Evolutionary conservation across 805 yeast genomes (phyloP), one percentile per base, ranked within the genome.

Genomic region (Wickerhamiella nectarea): DNA sequence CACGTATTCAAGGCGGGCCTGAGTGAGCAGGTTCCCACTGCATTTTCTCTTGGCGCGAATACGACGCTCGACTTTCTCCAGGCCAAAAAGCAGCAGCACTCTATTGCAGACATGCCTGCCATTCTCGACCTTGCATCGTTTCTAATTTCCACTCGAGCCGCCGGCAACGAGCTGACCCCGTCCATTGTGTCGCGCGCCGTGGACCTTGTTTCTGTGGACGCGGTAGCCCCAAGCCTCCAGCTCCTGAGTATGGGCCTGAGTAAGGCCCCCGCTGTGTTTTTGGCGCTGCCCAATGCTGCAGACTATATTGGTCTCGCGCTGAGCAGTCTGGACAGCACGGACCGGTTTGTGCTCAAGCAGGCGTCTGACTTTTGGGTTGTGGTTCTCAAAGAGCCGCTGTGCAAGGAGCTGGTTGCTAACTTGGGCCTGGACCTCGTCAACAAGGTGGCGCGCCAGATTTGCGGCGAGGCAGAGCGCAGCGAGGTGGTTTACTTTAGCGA

Each of bases 1-100:
- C 63, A 67, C 6, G 71, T 85, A 2, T 67, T 84, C 50, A 76
- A 74, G 51, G 52, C 64, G 12, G 93, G 93, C 1, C 59, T 84
- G 12, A 60, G 73, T 3, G 94, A 84, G 53, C 56, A 66, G 3
- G 58, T 74, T 4, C 65, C 71, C 15, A 86, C 86, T 0, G 83
- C 91, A 0, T 82, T 80, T 58, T 76, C 71, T 8, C 70, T 80
- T 46, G 60, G 63, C 0, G 47, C 65, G 3, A 58, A 59, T 0
- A 56, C 63, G 0, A 65, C 75, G 6, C 44, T 74, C 22, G 57
- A 61, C 47, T 74, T 65, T 48, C 65, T 65, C 24, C 47, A 47
- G 15, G 53, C 53, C 48, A 74, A 64, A 47, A 56, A 37, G 40
- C 47, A 22, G 29, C 44, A 41, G 15, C 59, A 57, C 1, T 56